A percentile compares a stretch with the other conserved stretches of the same genome.
phyloP scores from a whole-genome alignment of 1,284 basidiomycete genomes.

The Trichosporon ovoides region DNA sequence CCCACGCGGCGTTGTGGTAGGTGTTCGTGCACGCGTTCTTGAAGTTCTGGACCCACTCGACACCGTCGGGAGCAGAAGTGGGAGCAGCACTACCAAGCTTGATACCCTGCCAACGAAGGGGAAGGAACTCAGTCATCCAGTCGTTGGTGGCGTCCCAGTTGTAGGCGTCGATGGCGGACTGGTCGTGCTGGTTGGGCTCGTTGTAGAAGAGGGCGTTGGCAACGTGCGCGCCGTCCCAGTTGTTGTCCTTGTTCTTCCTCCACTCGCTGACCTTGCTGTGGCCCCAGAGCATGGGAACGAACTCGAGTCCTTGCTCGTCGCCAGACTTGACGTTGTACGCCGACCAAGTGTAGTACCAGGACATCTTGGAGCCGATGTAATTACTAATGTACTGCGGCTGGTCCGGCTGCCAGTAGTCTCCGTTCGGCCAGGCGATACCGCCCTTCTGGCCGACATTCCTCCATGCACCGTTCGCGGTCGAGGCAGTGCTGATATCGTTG shows the following conservation, averaged over 20 bases:
- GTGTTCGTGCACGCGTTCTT: conserved; percentile 50
- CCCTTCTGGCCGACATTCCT: conserved; percentile 52
- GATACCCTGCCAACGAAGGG: conserved; percentile 29
- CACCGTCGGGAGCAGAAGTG: conserved; percentile 10
- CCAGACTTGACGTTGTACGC: conserved; percentile 18
- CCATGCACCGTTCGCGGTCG: conserved; percentile 8
- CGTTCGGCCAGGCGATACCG: conserved; percentile 62
- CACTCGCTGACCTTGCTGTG: conserved; percentile 39
- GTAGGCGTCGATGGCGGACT: conserved; percentile 59
- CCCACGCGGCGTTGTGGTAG: conserved; percentile 23
- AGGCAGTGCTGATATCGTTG: neutral
- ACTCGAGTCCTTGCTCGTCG: conserved; percentile 51
- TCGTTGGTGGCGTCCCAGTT: conserved; percentile 51
- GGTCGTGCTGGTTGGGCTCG: conserved; percentile 57
- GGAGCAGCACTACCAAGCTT: conserved; percentile 50
- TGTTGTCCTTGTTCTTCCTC: conserved; percentile 37
- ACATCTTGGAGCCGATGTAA: conserved; percentile 37
- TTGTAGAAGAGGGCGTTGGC: conserved; percentile 62
- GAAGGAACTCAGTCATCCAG: conserved; percentile 59
- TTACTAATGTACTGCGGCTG: conserved; percentile 50
- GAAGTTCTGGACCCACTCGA: conserved; percentile 60
- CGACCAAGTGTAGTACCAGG: conserved; percentile 49
- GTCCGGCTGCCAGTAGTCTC: conserved; percentile 19
- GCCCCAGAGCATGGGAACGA: conserved; percentile 68
- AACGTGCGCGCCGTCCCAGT: conserved; percentile 46